phyloP scores from a whole-genome alignment of 768 basidiomycete species.

The Phaffia australis region DNA sequence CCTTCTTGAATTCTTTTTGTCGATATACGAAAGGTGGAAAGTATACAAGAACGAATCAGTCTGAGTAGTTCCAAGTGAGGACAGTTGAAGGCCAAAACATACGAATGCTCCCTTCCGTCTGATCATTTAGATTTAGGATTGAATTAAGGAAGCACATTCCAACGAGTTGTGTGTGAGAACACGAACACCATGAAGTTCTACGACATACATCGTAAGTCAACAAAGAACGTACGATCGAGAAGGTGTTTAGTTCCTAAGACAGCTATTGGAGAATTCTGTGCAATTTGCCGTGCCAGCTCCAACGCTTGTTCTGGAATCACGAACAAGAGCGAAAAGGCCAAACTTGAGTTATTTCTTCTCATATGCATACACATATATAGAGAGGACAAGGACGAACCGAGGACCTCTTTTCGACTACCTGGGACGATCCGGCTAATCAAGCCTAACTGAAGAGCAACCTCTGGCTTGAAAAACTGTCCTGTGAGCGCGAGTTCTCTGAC shows the following conservation, averaged over 20 bases:
- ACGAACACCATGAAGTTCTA: constrained; percentile 1
- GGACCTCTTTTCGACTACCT: constrained; percentile 57
- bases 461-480: constrained; percentile 55
- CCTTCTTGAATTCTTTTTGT: constrained; percentile 43
- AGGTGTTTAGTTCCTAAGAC: constrained; percentile 65
- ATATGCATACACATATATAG: not conserved
- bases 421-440: constrained; percentile 61
- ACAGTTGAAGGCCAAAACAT: constrained; percentile 28
- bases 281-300: constrained; percentile 55
- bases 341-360: too few species aligned
- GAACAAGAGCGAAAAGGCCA: too few species aligned
- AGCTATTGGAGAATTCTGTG: constrained; percentile 60
- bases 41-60: too few species aligned
- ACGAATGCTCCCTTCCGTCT: constrained; percentile 69
- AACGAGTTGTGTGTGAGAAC: not conserved
- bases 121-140: not conserved
- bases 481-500: constrained; percentile 63
- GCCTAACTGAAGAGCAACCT: constrained; percentile 58
- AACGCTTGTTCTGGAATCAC: not conserved
- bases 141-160: not conserved
- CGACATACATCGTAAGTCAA: not conserved
- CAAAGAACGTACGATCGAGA: constrained; percentile 43
- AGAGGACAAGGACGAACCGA: constrained; percentile 34
- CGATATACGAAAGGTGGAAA: too few species aligned
- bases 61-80: not conserved